Evolutionary conservation across 768 basidiomycete species (phyloP).

Genomic region (Leccinellum albellum): DNA sequence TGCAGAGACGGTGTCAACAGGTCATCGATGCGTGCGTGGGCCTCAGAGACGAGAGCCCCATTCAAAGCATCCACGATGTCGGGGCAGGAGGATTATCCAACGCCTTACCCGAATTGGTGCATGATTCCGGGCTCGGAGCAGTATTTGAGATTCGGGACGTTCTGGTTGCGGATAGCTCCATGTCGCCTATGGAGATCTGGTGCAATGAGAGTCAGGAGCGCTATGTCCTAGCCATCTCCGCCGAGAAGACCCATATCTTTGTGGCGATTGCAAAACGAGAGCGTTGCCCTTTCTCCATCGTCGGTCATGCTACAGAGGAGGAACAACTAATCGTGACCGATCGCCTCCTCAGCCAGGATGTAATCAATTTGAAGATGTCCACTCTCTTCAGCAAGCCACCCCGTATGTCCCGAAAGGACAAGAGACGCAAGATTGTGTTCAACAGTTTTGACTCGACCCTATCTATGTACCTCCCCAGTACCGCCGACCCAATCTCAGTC

Average conservation of each 20-base stretch:
- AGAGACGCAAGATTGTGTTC: slow-evolving; percentile 38
- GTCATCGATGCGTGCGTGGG: slow-evolving; percentile 91
- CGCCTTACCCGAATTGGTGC: slow-evolving; percentile 94
- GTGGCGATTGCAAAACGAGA: slow-evolving; percentile 79
- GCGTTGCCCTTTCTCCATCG: slow-evolving; percentile 89
- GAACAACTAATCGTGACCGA: slow-evolving; percentile 89
- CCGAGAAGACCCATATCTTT: slow-evolving; percentile 59
- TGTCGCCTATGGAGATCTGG: slow-evolving; percentile 99
- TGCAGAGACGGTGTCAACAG: slow-evolving; percentile 95
- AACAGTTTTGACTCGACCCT: slow-evolving; percentile 71
- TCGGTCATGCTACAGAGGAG: slow-evolving; percentile 80
- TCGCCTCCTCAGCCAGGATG: slow-evolving; percentile 68
- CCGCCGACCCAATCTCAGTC: slow-evolving; percentile 47
- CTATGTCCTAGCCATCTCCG: slow-evolving; percentile 88
- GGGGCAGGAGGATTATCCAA: slow-evolving; percentile 97
- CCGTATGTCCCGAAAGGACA: slow-evolving; percentile 77
- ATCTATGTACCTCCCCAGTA: slow-evolving; percentile 54
- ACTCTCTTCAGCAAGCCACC: slow-evolving; percentile 96
- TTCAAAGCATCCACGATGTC: slow-evolving; percentile 97
- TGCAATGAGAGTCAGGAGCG: slow-evolving; percentile 99
- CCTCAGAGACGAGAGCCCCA: slow-evolving; percentile 60
- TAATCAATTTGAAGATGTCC: slow-evolving; percentile 89
- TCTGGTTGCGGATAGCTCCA: slow-evolving; percentile 83
- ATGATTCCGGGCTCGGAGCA: slow-evolving; percentile 91
- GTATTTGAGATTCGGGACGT: slow-evolving; percentile 92